Percentiles rank a stretch among this genome's conserved stretches.
These are phyloP conservation scores for Scorias spongiosa DNA, from an alignment of 2,329 filamentous ascomycete genomes.

Conservation along the genomic window DNA sequence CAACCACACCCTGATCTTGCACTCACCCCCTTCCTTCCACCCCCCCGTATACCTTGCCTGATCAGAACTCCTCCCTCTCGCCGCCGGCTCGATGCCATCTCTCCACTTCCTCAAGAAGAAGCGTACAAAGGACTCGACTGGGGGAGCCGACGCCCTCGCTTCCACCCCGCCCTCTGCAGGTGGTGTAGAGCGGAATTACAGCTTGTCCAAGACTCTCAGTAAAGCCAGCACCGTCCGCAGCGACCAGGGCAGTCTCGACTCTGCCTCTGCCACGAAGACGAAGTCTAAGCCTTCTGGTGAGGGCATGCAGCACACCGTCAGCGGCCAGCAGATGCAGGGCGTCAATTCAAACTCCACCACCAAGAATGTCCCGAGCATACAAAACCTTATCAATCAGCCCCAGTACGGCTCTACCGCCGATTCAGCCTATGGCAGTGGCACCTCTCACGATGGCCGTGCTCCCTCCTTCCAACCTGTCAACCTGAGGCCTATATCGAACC, in stretches of 20 bases:
- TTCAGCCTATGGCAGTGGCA: constrained; percentile 15
- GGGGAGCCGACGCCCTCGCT: constrained; percentile 43
- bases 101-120: constrained; percentile 97
- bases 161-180: constrained; percentile 47
- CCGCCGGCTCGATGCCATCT: constrained; percentile 56
- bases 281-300: not conserved
- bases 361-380: constrained; percentile 66
- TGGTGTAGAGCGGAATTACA: constrained; percentile 28
- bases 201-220: constrained; percentile 35
- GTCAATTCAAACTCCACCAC: constrained; percentile 10
- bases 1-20: too few species aligned
- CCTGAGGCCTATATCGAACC: constrained; percentile 18
- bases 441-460: constrained; percentile 22
- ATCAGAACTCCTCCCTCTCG: not conserved
- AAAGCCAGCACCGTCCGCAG: constrained; percentile 14
- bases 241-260: constrained; percentile 13
- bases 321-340: constrained; percentile 22
- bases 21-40: too few species aligned
- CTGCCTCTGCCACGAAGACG: not conserved
- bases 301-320: constrained; percentile 7
- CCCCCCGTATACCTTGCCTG: too few species aligned
- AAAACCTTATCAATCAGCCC: constrained; percentile 62
- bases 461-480: constrained; percentile 19
- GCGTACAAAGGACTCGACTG: constrained; percentile 75
- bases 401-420: constrained; percentile 30